These are phyloP conservation scores for Phytophthora kernoviae DNA, from an alignment of 352 stramenopile species.

Conservation along the genomic window DNA sequence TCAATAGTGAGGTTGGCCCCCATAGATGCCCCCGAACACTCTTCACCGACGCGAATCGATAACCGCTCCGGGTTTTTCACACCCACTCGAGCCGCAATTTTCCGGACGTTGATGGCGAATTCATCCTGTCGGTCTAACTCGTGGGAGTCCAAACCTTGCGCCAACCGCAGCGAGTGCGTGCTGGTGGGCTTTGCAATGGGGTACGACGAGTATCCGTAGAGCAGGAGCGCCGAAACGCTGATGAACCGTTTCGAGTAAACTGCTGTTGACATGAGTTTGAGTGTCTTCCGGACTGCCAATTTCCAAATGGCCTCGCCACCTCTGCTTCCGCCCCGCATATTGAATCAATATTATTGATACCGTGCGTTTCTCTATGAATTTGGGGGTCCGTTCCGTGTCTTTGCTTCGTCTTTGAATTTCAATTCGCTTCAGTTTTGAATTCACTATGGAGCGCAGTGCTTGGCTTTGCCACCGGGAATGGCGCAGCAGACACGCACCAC, in stretches of 20 bases:
- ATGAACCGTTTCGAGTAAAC: constrained; percentile 41
- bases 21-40: constrained; percentile 66
- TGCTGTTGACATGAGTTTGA: constrained; percentile 37
- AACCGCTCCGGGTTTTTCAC: constrained; percentile 72
- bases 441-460: constrained; percentile 8
- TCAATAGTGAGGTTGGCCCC: constrained; percentile 67
- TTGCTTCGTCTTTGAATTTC: constrained; percentile 13
- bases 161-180: constrained; percentile 57
- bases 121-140: constrained; percentile 56
- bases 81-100: constrained; percentile 62
- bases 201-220: constrained; percentile 47
- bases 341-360: constrained; percentile 10
- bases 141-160: constrained; percentile 59
- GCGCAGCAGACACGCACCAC: constrained; percentile 10
- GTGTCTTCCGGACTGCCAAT: constrained; percentile 21
- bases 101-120: constrained; percentile 68
- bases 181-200: constrained; percentile 69
- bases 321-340: constrained; percentile 7
- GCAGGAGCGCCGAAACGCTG: constrained; percentile 24
- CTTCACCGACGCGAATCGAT: constrained; percentile 67
- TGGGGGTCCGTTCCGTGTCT: constrained; percentile 18
- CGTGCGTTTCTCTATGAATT: constrained; percentile 20
- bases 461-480: constrained; percentile 18
- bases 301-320: constrained; percentile 34
- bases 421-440: constrained; percentile 7